phyloP scores from a whole-genome alignment of 2,329 filamentous ascomycete genomes.

The Achaetomium macrosporum region DNA sequence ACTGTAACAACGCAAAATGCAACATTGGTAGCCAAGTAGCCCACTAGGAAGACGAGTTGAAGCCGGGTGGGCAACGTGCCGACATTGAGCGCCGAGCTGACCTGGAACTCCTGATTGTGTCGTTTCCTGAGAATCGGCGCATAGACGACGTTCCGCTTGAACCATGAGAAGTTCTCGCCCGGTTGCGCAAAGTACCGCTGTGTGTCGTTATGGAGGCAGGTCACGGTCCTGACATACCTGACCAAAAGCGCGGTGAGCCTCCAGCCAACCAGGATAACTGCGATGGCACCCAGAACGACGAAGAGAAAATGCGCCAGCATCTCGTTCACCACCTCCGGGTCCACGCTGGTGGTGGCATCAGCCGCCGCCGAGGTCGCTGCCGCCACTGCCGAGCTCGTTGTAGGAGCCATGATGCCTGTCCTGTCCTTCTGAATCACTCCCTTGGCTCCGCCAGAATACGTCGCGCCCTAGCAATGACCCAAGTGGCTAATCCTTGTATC shows the following conservation, averaged over 20 bases:
- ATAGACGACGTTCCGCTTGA: conserved; percentile 63
- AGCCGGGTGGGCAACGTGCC: conserved; percentile 74
- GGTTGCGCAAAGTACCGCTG: conserved; percentile 72
- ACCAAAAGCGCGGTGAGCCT: conserved; percentile 54
- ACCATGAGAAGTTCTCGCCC: conserved; percentile 45
- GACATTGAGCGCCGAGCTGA: conserved; percentile 54
- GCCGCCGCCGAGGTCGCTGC: conserved; percentile 1
- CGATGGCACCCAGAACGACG: conserved; percentile 58
- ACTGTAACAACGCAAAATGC: conserved; percentile 69
- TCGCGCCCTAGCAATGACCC: not conserved
- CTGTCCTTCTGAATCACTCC: not conserved
- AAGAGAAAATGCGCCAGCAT: conserved; percentile 56
- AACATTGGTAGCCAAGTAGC: conserved; percentile 68
- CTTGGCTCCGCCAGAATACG: not conserved
- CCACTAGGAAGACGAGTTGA: conserved; percentile 61
- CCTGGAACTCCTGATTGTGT: conserved; percentile 66
- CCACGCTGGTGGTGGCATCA: conserved; percentile 20
- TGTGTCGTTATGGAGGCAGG: conserved; percentile 70
- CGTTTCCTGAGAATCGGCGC: conserved; percentile 68
- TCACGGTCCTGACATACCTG: conserved; percentile 65
- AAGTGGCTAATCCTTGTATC: not conserved
- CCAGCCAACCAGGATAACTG: conserved; percentile 60
- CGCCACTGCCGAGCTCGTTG: conserved; percentile 5
- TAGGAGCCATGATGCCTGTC: conserved; percentile 7
- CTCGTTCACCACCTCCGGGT: conserved; percentile 39